Evolutionary conservation across 139 green algal species (phyloP).

Genomic region (Coelastrella sp.): DNA sequence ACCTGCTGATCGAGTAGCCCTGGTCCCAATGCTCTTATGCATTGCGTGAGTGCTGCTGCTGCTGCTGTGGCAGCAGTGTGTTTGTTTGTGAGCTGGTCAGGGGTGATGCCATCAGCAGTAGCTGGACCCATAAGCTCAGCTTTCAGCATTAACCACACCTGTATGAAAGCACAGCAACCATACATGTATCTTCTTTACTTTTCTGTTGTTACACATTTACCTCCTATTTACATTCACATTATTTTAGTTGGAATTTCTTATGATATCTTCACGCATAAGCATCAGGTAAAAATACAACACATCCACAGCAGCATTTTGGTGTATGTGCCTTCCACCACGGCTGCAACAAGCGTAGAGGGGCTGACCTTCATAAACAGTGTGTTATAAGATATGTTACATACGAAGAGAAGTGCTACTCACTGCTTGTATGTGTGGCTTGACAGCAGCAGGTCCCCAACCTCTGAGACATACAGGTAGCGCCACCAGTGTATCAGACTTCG

Average conservation of each 20-base stretch:
- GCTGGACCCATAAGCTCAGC: conserved; percentile 45
- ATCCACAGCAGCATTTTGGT: too few species aligned
- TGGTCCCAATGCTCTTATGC: conserved; percentile 11
- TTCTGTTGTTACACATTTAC: too few species aligned
- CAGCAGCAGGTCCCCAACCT: conserved; percentile 26
- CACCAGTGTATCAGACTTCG: conserved; percentile 41
- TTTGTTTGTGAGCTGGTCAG: not conserved
- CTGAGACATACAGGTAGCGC: conserved; percentile 27
- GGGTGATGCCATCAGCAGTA: not conserved
- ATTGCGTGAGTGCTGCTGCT: conserved; percentile 13
- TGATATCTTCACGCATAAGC: too few species aligned
- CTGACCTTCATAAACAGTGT: too few species aligned
- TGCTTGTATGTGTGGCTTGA: conserved; percentile 33
- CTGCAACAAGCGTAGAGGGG: too few species aligned
- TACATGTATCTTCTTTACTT: too few species aligned
- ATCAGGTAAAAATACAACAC: too few species aligned
- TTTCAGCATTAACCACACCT: conserved; percentile 52
- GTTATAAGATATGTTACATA: too few species aligned
- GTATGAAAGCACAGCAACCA: not conserved
- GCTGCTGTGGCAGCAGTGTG: not conserved
- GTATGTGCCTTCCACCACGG: too few species aligned
- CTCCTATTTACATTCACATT: too few species aligned
- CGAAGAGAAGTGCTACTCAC: too few species aligned
- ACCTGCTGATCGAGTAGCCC: conserved; percentile 3
- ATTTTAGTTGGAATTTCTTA: too few species aligned